Percentiles rank a stretch among this genome's conserved stretches.
Conservation (phyloP, 1,139 yeast genomes). For the Yamadazyma triangularis region DNA sequence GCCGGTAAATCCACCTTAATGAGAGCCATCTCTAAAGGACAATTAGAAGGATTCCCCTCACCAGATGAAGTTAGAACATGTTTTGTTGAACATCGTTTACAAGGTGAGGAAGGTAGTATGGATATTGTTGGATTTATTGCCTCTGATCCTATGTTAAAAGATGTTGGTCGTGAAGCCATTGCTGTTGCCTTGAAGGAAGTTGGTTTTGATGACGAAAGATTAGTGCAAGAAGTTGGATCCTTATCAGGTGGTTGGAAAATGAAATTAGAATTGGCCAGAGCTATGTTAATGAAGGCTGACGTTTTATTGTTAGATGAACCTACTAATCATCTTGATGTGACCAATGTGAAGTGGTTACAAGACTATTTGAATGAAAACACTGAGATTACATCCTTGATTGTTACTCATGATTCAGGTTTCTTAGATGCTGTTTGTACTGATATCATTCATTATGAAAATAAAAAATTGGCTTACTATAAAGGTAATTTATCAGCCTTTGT, state of each 20-base stretch:
- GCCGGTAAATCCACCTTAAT: slow-evolving; percentile 97
- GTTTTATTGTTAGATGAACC: slow-evolving; percentile 95
- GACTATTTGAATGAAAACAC: slow-evolving; percentile 78
- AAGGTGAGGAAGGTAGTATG: slow-evolving; percentile 91
- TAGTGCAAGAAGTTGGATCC: slow-evolving; percentile 87
- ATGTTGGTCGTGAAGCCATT: slow-evolving; percentile 64
- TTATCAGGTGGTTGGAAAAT: slow-evolving; percentile 99
- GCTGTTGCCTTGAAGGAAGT: slow-evolving; percentile 72
- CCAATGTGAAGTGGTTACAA: slow-evolving; percentile 90
- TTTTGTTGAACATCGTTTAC: slow-evolving; percentile 95
- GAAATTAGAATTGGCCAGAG: slow-evolving; percentile 97
- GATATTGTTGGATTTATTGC: slow-evolving; percentile 86
- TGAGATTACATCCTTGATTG: slow-evolving; percentile 89
- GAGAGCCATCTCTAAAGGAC: slow-evolving; percentile 97
- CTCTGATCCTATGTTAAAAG: slow-evolving; percentile 75
- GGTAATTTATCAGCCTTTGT: slow-evolving; percentile 95
- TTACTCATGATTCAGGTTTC: slow-evolving; percentile 97
- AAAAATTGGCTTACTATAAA: slow-evolving; percentile 90
- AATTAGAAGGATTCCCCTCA: slow-evolving; percentile 96
- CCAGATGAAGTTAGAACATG: slow-evolving; percentile 85
- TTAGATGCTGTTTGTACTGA: slow-evolving; percentile 95
- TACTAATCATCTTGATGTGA: slow-evolving; percentile 95
- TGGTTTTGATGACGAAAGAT: slow-evolving; percentile 89
- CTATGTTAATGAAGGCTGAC: slow-evolving; percentile 97
- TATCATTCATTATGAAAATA: slow-evolving; percentile 93